Percentiles rank a stretch among this genome's conserved stretches.
phyloP scores from a whole-genome alignment of 2,329 filamentous ascomycete genomes.

The Cladosporium sphaerospermum region DNA sequence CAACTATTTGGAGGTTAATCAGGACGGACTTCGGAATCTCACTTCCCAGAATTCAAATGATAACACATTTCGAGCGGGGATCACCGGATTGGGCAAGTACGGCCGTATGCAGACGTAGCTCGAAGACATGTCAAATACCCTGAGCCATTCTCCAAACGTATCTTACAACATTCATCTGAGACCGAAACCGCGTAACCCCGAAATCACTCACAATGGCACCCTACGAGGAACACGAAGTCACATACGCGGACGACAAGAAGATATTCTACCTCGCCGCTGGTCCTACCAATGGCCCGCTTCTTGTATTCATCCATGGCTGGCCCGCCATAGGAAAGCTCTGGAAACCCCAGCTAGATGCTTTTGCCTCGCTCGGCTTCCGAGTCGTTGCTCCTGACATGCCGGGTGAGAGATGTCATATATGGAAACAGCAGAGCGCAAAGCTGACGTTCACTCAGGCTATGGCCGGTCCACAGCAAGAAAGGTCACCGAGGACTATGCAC shows the following conservation, averaged over 20 bases:
- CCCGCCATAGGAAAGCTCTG: slow-evolving; percentile 32
- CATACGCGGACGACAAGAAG: slow-evolving; percentile 20
- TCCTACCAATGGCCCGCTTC: slow-evolving; percentile 21
- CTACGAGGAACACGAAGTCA: slow-evolving; percentile 19
- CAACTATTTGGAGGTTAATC: too few species aligned
- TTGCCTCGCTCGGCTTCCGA: slow-evolving; percentile 24
- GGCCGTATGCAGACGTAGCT: too few species aligned
- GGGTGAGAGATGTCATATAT: not conserved
- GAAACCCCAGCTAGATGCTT: slow-evolving; percentile 31
- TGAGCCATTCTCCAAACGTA: too few species aligned
- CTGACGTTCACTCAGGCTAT: slow-evolving; percentile 22
- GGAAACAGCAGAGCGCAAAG: not conserved
- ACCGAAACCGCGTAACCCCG: too few species aligned
- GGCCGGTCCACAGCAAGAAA: slow-evolving; percentile 28
- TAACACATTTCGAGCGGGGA: too few species aligned
- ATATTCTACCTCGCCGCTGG: slow-evolving; percentile 25
- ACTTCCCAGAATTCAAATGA: too few species aligned
- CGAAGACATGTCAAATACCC: too few species aligned
- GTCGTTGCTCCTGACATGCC: slow-evolving; percentile 30
- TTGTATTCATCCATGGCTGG: slow-evolving; percentile 30
- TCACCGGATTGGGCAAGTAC: too few species aligned
- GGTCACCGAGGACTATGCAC: slow-evolving; percentile 27
- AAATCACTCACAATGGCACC: slow-evolving; percentile 12
- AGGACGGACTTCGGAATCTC: too few species aligned
- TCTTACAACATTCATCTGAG: too few species aligned